Evolutionary conservation across 2,329 filamentous ascomycete species (phyloP).

Genomic region (Sclerotinia borealis): DNA sequence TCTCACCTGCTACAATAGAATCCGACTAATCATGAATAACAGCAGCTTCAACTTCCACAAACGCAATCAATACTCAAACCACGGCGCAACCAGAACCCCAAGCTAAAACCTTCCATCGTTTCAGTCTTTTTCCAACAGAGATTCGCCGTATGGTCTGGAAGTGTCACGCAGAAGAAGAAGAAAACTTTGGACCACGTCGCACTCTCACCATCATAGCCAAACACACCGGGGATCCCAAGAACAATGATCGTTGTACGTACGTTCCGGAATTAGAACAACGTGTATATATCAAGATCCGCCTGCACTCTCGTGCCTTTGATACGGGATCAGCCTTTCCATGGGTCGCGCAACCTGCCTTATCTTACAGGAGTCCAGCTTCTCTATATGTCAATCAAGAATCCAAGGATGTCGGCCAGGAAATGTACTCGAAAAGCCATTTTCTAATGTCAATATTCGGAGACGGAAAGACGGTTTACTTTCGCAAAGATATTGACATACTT

Average conservation of each 20-base stretch:
- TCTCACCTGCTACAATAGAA: neutral
- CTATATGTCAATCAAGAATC: neutral
- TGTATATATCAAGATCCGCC: neutral
- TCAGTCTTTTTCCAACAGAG: neutral
- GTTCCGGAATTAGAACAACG: neutral
- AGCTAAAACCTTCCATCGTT: neutral
- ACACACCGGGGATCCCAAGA: neutral
- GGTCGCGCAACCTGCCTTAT: neutral
- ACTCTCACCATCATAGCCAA: neutral
- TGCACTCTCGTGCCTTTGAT: neutral
- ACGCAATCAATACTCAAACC: neutral
- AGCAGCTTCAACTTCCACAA: neutral
- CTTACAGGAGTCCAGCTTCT: neutral
- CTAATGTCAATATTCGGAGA: neutral
- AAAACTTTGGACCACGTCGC: neutral
- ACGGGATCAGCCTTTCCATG: neutral
- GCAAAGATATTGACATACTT: neutral
- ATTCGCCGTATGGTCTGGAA: neutral
- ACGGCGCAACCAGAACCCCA: neutral
- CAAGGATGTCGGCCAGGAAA: neutral
- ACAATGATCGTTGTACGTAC: neutral
- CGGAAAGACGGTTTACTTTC: neutral
- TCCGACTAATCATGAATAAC: neutral
- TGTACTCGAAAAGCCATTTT: neutral
- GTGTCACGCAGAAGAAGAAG: neutral